A percentile compares a stretch with the other conserved stretches of the same genome.
Conservation (phyloP, 192 early-diverging fungal species). For the Backusella australiensis region DNA sequence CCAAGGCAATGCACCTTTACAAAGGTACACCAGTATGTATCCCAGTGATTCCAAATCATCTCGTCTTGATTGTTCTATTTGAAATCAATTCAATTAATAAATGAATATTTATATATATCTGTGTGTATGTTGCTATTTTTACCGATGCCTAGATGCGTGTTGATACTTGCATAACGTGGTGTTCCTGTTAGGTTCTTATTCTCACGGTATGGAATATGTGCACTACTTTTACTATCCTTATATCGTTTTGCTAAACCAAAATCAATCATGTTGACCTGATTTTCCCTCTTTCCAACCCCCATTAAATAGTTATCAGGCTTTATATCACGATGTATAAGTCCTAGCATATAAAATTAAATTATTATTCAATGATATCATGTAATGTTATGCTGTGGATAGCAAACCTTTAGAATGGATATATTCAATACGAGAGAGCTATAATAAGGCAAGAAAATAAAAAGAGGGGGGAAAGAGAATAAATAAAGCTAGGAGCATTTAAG, state of each 20-base stretch:
- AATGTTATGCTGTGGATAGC: neutral
- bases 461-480: neutral
- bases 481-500: neutral
- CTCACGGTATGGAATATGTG: constrained; percentile 91
- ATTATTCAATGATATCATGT: neutral
- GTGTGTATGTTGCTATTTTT: constrained; percentile 19
- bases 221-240: constrained; percentile 76
- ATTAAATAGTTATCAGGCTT: constrained; percentile 93
- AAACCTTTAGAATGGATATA: constrained; percentile 65
- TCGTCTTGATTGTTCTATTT: constrained; percentile 81
- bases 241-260: constrained; percentile 91
- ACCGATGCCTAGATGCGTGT: constrained; percentile 81
- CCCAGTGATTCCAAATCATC: constrained; percentile 90
- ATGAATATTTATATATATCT: neutral
- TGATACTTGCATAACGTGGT: constrained; percentile 89
- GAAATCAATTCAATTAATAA: neutral
- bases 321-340: constrained; percentile 90
- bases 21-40: constrained; percentile 92
- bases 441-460: neutral
- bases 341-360: constrained; percentile 13
- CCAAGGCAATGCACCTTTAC: constrained; percentile 88
- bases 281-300: constrained; percentile 80
- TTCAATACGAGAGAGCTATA: constrained; percentile 60
- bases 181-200: constrained; percentile 94
- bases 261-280: constrained; percentile 87